Evolutionary conservation across 2,329 filamentous ascomycete species (phyloP).

Genomic region (Cytospora mali): DNA sequence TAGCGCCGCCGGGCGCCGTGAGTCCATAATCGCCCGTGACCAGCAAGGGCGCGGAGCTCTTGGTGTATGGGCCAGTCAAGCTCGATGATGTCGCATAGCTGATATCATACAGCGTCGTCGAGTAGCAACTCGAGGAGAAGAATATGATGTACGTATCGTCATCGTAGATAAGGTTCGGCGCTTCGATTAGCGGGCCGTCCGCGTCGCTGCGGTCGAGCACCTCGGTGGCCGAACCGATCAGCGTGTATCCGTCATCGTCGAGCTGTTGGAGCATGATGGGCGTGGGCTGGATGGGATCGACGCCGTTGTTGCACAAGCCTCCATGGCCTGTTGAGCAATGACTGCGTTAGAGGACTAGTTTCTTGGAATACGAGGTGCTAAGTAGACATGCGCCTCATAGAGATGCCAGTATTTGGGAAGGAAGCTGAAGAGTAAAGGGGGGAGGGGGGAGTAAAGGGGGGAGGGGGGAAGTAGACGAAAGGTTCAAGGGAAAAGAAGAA

Average conservation of each 20-base stretch:
- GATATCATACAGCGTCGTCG: conserved; percentile 46
- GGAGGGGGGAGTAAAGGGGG: no score
- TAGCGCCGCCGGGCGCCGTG: conserved; percentile 46
- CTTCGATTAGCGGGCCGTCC: conserved; percentile 50
- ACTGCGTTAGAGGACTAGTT: not conserved
- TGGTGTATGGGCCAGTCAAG: conserved; percentile 43
- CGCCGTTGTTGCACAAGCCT: conserved; percentile 39
- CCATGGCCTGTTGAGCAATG: conserved; percentile 10
- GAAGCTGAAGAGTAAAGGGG: no score
- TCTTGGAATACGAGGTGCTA: not conserved
- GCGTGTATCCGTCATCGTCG: conserved; percentile 46
- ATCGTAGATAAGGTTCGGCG: conserved; percentile 42
- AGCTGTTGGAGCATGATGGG: conserved; percentile 48
- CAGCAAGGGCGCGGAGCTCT: conserved; percentile 39
- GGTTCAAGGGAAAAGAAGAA: not conserved
- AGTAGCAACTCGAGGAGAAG: conserved; percentile 52
- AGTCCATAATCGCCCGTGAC: conserved; percentile 42
- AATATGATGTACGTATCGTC: conserved; percentile 51
- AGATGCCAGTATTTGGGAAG: not conserved
- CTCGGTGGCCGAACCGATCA: conserved; percentile 41
- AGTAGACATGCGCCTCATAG: not conserved
- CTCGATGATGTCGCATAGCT: conserved; percentile 47
- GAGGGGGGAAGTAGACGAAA: no score
- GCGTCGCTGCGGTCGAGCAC: conserved; percentile 35
- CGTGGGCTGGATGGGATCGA: conserved; percentile 37